These are phyloP conservation scores for Talaromyces albobiverticillius DNA, from an alignment of 2,329 filamentous ascomycete genomes.

Conservation along the genomic window DNA sequence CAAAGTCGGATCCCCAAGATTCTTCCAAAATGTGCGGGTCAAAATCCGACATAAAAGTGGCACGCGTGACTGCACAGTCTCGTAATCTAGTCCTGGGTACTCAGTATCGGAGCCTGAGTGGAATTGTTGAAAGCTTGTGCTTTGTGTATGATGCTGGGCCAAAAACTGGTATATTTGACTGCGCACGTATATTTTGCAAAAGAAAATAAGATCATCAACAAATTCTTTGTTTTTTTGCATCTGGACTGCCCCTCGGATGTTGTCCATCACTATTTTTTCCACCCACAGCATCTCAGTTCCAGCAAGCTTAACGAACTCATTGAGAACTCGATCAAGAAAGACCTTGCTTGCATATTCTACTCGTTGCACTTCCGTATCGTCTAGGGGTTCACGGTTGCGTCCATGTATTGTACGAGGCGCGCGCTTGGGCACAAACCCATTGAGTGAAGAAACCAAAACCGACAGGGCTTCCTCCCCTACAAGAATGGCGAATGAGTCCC, in stretches of 20 bases:
- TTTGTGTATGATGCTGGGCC: background rate
- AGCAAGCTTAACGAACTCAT: slow-evolving; percentile 30
- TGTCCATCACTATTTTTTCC: slow-evolving; percentile 24
- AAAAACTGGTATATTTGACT: slow-evolving; percentile 26
- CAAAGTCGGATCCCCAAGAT: slow-evolving; percentile 4
- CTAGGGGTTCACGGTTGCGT: slow-evolving; percentile 47
- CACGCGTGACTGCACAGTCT: slow-evolving; percentile 18
- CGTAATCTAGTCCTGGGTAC: slow-evolving; percentile 15
- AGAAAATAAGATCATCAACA: slow-evolving; percentile 20
- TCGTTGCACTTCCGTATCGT: slow-evolving; percentile 55
- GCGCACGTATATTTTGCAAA: slow-evolving; percentile 32
- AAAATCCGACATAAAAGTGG: slow-evolving; percentile 24
- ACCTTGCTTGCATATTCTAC: slow-evolving; percentile 59
- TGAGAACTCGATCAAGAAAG: slow-evolving; percentile 49
- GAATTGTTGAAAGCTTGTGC: background rate
- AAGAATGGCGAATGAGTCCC: slow-evolving; percentile 56
- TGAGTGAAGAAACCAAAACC: slow-evolving; percentile 20
- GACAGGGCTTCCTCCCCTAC: slow-evolving; percentile 61
- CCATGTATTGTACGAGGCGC: slow-evolving; percentile 40
- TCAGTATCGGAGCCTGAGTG: background rate
- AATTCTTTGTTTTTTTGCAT: slow-evolving; percentile 16
- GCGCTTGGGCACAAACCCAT: slow-evolving; percentile 11
- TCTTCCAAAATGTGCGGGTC: slow-evolving; percentile 30
- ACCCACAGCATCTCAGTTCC: slow-evolving; percentile 41
- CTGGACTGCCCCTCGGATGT: slow-evolving; percentile 17